phyloP scores from a whole-genome alignment of 1,284 basidiomycete species.

The Ceratobasidium sp. region DNA sequence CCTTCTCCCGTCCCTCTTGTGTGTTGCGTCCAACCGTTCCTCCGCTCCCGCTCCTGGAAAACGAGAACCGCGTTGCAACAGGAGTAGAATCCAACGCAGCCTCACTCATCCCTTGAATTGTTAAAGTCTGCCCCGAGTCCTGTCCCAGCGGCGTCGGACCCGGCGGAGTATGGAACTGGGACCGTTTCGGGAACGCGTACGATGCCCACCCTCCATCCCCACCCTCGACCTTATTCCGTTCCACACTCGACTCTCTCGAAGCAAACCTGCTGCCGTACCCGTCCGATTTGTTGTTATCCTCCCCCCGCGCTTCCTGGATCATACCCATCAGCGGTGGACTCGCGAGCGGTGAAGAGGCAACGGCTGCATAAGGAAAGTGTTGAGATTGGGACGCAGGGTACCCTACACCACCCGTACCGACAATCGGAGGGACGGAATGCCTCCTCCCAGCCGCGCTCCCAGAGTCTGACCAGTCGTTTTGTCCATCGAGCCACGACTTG shows the following conservation, averaged over 20 bases:
- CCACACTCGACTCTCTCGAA: slow-evolving; percentile 19
- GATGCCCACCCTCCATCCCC: slow-evolving; percentile 15
- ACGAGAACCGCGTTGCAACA: slow-evolving; percentile 7
- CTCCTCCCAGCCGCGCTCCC: not conserved
- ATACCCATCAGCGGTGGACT: slow-evolving; percentile 1
- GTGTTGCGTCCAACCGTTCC: not conserved
- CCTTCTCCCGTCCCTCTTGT: not conserved
- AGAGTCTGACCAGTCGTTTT: slow-evolving; percentile 13
- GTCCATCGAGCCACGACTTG: slow-evolving; percentile 16
- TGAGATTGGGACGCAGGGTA: slow-evolving; percentile 31
- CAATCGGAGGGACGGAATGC: slow-evolving; percentile 2
- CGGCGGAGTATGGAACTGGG: not conserved
- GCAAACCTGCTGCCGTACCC: not conserved
- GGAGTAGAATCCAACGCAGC: slow-evolving; percentile 28
- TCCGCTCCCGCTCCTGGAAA: not conserved
- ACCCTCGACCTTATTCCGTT: not conserved
- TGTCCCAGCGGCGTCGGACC: not conserved
- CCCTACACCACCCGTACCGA: not conserved
- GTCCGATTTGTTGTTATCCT: not conserved
- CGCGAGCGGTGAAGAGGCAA: slow-evolving; percentile 12
- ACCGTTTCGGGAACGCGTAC: slow-evolving; percentile 3
- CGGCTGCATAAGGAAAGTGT: slow-evolving; percentile 19
- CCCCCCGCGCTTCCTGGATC: slow-evolving; percentile 2
- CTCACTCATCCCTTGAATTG: not conserved
- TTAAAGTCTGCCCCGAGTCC: not conserved